phyloP scores from a whole-genome alignment of 164 flowering plant genomes.

The Chloranthus sessilifolius region DNA sequence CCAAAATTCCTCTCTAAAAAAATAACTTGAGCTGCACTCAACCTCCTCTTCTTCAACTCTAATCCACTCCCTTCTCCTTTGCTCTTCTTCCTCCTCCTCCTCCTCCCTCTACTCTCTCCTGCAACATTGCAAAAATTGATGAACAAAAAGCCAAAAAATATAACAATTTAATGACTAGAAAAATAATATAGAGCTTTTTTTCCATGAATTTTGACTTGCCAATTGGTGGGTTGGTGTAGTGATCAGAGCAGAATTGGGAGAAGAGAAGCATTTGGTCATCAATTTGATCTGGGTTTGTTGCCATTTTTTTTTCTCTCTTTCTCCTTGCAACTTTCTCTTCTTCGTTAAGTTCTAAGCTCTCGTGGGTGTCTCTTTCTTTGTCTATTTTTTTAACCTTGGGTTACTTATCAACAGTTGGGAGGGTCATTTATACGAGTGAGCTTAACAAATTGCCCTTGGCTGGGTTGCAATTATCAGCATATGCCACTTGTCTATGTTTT shows the following conservation, averaged over 20 bases:
- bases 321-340: too few species aligned
- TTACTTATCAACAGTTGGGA: too few species aligned
- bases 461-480: too few species aligned
- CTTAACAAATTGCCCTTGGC: too few species aligned
- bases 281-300: too few species aligned
- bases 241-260: constrained; percentile 35
- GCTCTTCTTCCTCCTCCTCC: constrained; percentile 40
- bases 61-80: constrained; percentile 18
- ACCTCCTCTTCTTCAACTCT: constrained; percentile 49
- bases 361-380: too few species aligned
- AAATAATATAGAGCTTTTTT: neutral
- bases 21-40: constrained; percentile 45
- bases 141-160: neutral
- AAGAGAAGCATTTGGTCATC: constrained; percentile 32
- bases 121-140: neutral
- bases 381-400: too few species aligned
- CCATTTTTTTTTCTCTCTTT: too few species aligned
- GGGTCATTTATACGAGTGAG: too few species aligned
- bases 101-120: constrained; percentile 29
- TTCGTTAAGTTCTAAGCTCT: too few species aligned
- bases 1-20: constrained; percentile 48
- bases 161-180: too few species aligned
- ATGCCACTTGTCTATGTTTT: too few species aligned
- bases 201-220: constrained; percentile 27
- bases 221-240: constrained; percentile 25